Base-by-base conservation (phyloP, 345 rosid genomes). In the Ceriops tagal region DNA sequence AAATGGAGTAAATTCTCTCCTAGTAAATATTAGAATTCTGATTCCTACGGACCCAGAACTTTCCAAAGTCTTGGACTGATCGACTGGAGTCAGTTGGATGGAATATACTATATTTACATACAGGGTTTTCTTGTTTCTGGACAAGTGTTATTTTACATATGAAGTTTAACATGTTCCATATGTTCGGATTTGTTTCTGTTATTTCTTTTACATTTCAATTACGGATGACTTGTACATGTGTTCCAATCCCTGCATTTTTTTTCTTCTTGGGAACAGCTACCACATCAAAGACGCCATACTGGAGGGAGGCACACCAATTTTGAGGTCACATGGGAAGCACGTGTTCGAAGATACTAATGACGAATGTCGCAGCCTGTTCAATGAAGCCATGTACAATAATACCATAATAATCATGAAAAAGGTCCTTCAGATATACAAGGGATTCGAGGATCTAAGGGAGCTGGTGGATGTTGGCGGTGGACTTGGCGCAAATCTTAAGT, bases 381-480 rank as follows among this genome's bases (percentile, higher is more conserved):
- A 66, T 27, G 37, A 19, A 49, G 68, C 58, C 1, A 77, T 71
- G 69, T 22, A 39, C 1, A 27, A 26, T 1, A 0, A 57, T 15
- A 51, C 66, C 11, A 0, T 37, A 0, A 26, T 63, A 16, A 24
- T 51, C 2, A 68, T 68, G 70, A 61, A 47, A 35, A 56, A 37
- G 30, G 39, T 72, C 1, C 57, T 72, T 0, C 57, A 53, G 3
- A 34, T 21, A 18, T 77, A 68, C 27, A 19, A 51, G 13, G 80
- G 77, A 18, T 53, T 77, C 5, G 66, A 58, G 55, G 73, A 26
- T 5, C 37, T 76, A 2, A 21, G 24, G 3, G 32, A 69, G 20
- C 35, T 73, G 4, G 74, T 72, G 0, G 73, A 72, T 34, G 81
- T 73, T 7, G 81, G 57, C 0, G 67, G 77, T 8, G 77, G 77